These are phyloP conservation scores for Ocimum tenuiflorum DNA, from an alignment of 257 asterid genomes.

Conservation along the genomic window DNA sequence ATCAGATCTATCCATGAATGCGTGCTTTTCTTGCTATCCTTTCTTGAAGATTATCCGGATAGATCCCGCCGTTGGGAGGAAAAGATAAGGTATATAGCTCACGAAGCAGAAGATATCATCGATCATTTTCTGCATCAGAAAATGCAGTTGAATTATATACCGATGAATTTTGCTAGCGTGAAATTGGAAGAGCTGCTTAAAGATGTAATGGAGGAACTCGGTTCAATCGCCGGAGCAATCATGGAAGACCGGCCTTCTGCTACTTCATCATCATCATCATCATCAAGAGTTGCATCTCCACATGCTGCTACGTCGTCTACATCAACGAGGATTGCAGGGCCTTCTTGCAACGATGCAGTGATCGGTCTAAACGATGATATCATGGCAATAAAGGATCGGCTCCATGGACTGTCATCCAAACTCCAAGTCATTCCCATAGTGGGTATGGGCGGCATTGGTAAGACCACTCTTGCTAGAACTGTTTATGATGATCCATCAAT, in stretches of 20 bases:
- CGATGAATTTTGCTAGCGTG: neutral
- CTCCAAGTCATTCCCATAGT: slow-evolving; percentile 8
- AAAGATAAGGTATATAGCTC: neutral
- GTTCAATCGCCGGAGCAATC: neutral
- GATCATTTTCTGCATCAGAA: neutral
- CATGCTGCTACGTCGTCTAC: neutral
- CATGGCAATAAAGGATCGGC: neutral
- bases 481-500: neutral
- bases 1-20: neutral
- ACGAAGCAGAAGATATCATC: neutral
- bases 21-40: too few relatives aligned
- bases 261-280: too few relatives aligned
- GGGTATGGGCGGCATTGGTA: slow-evolving; percentile 22
- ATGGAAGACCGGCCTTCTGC: neutral
- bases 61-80: neutral
- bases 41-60: neutral
- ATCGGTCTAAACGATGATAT: neutral
- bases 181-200: neutral
- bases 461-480: slow-evolving; percentile 14
- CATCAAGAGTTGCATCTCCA: neutral
- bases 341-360: neutral
- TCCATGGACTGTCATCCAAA: neutral
- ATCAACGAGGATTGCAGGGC: neutral
- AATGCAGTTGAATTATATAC: neutral
- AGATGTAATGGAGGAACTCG: neutral